A percentile compares a stretch with the other conserved stretches of the same genome.
These are phyloP conservation scores for Colletotrichum paranaense DNA, from an alignment of 2,329 filamentous ascomycete genomes.

Conservation along the genomic window DNA sequence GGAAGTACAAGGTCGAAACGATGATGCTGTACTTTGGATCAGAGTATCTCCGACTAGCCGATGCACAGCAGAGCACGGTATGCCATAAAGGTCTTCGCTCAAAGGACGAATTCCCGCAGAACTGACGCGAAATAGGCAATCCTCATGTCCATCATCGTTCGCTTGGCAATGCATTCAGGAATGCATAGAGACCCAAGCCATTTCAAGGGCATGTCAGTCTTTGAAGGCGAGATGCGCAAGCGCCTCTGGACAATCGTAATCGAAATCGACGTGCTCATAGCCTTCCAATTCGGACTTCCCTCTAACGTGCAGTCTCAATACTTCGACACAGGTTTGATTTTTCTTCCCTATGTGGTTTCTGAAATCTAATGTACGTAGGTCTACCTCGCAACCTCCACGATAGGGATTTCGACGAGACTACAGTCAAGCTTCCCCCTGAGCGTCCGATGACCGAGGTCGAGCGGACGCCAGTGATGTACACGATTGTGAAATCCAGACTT, in stretches of 20 bases:
- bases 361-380: background rate
- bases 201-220: slow-evolving; percentile 52
- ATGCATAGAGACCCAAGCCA: slow-evolving; percentile 57
- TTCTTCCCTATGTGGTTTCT: background rate
- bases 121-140: slow-evolving; percentile 38
- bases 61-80: slow-evolving; percentile 11
- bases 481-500: slow-evolving; percentile 41
- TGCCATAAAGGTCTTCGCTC: background rate
- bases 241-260: slow-evolving; percentile 54
- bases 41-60: slow-evolving; percentile 5
- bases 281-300: slow-evolving; percentile 58
- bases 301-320: slow-evolving; percentile 52
- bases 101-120: background rate
- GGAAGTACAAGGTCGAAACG: slow-evolving; percentile 31
- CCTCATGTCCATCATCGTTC: slow-evolving; percentile 46
- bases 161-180: slow-evolving; percentile 50
- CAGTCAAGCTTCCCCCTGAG: slow-evolving; percentile 48
- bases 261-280: slow-evolving; percentile 54
- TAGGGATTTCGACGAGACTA: slow-evolving; percentile 51
- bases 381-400: slow-evolving; percentile 57
- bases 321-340: slow-evolving; percentile 47
- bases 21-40: slow-evolving; percentile 9
- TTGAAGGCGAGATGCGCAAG: slow-evolving; percentile 57
- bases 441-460: slow-evolving; percentile 41
- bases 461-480: slow-evolving; percentile 40